Conservation (phyloP, 768 basidiomycete genomes). For the Myochromella boudieri region DNA sequence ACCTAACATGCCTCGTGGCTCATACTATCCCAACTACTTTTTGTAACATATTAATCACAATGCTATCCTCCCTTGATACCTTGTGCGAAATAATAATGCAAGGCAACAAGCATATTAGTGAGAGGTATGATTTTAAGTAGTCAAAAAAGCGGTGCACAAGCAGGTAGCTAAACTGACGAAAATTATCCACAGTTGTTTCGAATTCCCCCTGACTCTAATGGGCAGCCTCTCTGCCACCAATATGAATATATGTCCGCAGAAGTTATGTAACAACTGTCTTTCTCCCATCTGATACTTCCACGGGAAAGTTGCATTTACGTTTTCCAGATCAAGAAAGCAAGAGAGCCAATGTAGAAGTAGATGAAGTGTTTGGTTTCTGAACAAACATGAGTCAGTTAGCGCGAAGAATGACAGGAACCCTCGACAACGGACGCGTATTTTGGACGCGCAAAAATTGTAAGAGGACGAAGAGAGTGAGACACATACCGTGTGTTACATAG, state of each 20-base stretch:
- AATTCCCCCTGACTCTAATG: constrained; percentile 15
- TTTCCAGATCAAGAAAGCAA: constrained; percentile 95
- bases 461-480: constrained; percentile 8
- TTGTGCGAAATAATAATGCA: neutral
- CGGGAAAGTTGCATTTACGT: constrained; percentile 49
- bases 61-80: constrained; percentile 11
- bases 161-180: constrained; percentile 11
- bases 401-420: constrained; percentile 7
- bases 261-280: neutral
- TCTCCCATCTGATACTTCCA: neutral
- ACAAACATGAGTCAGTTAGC: constrained; percentile 8
- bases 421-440: constrained; percentile 22
- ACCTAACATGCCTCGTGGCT: constrained; percentile 6
- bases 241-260: constrained; percentile 6
- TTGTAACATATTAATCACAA: constrained; percentile 15
- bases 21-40: constrained; percentile 15
- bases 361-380: constrained; percentile 98
- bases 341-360: constrained; percentile 93
- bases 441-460: constrained; percentile 10
- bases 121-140: neutral
- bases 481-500: constrained; percentile 94
- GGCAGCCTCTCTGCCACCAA: constrained; percentile 2
- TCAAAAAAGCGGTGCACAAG: constrained; percentile 13
- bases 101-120: neutral
- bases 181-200: constrained; percentile 6